These are phyloP conservation scores for Penicillium sp. DNA, from an alignment of 2,329 filamentous ascomycete species.

Conservation along the genomic window DNA sequence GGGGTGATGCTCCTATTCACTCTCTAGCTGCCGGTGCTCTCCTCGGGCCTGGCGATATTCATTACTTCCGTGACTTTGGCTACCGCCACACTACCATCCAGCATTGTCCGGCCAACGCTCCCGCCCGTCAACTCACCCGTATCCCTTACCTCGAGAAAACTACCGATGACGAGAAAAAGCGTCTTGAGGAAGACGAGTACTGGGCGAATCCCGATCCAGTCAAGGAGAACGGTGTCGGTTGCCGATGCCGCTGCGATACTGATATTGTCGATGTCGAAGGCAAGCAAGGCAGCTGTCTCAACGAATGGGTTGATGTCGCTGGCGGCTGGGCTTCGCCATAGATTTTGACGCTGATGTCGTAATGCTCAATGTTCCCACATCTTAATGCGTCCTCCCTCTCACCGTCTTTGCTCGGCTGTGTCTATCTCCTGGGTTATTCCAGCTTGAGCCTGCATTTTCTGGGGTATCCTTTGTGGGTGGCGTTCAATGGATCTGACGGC, in stretches of 20 bases:
- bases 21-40: slow-evolving; percentile 91
- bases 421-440: slow-evolving; percentile 34
- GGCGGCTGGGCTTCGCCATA: slow-evolving; percentile 79
- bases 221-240: slow-evolving; percentile 95
- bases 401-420: slow-evolving; percentile 34
- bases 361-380: slow-evolving; percentile 25
- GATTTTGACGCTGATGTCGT: slow-evolving; percentile 13
- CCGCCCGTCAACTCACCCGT: slow-evolving; percentile 77
- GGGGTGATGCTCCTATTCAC: slow-evolving; percentile 98
- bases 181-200: slow-evolving; percentile 90
- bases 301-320: slow-evolving; percentile 96
- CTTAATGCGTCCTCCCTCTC: slow-evolving; percentile 32
- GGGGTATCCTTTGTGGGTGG: slow-evolving; percentile 36
- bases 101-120: slow-evolving; percentile 95
- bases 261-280: slow-evolving; percentile 97
- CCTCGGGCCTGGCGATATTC: slow-evolving; percentile 76
- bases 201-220: slow-evolving; percentile 85
- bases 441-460: slow-evolving; percentile 35
- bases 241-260: slow-evolving; percentile 92
- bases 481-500: slow-evolving; percentile 41
- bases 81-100: slow-evolving; percentile 99
- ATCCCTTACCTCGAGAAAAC: slow-evolving; percentile 79
- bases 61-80: slow-evolving; percentile 98
- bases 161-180: slow-evolving; percentile 75
- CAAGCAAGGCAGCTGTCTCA: slow-evolving; percentile 91